Conservation (phyloP, 352 stramenopile genomes). For the Pelagophyceae sp. region DNA sequence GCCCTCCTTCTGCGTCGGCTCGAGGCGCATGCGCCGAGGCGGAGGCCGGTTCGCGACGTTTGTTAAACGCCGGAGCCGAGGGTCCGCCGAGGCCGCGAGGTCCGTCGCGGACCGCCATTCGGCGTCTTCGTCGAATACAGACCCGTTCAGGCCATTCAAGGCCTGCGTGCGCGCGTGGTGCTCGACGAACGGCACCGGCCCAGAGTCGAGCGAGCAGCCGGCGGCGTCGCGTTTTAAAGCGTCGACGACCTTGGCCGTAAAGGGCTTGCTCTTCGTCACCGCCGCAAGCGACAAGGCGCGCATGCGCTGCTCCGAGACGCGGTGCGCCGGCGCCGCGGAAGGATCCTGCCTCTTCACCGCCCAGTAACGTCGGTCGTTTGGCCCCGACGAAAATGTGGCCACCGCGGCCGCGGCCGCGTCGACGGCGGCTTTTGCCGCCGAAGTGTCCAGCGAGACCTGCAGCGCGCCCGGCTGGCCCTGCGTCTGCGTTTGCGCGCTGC, state of each 20-base stretch:
- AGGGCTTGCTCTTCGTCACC: not conserved
- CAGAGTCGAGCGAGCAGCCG: not conserved
- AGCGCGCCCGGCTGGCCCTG: not conserved
- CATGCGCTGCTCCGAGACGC: not conserved
- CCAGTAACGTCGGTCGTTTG: not conserved
- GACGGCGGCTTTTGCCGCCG: not conserved
- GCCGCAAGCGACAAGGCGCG: not conserved
- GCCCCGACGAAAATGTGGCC: not conserved
- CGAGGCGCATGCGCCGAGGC: not conserved
- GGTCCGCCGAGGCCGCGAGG: not conserved
- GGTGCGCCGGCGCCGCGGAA: not conserved
- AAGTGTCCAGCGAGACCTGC: not conserved
- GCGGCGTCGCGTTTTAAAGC: not conserved
- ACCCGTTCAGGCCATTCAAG: not conserved
- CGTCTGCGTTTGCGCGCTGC: not conserved
- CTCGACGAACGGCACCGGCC: not conserved
- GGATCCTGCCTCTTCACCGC: not conserved
- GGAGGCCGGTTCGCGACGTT: constrained; percentile 1
- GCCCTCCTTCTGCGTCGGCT: not conserved
- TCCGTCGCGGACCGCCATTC: not conserved
- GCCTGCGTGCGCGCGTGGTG: too few relatives aligned
- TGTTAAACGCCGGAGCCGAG: not conserved
- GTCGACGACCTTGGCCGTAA: not conserved
- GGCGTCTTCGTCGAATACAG: not conserved
- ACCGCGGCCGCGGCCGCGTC: not conserved